phyloP scores from a whole-genome alignment of 305 asterid species.

The Ajuga reptans region DNA sequence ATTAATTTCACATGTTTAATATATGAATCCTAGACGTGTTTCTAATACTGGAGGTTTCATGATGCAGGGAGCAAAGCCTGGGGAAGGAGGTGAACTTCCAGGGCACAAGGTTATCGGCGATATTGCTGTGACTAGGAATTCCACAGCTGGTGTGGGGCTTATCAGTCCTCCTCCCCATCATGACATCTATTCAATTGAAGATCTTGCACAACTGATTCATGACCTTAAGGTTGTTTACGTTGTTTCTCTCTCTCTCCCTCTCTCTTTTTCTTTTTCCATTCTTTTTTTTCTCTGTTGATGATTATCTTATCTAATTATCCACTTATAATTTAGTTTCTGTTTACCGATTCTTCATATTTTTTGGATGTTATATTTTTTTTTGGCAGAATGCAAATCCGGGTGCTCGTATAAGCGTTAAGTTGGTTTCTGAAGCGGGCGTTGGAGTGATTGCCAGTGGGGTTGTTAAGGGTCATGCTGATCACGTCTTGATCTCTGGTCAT shows the following conservation, averaged over 20 bases:
- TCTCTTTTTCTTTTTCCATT: too few relatives aligned
- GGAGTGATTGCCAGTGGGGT: slow-evolving; percentile 99
- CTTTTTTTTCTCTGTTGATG: too few relatives aligned
- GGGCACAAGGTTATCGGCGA: slow-evolving; percentile 99
- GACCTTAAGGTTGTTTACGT: slow-evolving; percentile 74
- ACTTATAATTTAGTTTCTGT: neutral
- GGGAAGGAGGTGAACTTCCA: slow-evolving; percentile 99
- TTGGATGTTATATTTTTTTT: slow-evolving; percentile 4
- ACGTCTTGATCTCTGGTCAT: slow-evolving; percentile 92
- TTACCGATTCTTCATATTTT: neutral
- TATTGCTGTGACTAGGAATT: slow-evolving; percentile 90
- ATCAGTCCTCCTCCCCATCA: slow-evolving; percentile 99
- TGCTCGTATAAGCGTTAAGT: slow-evolving; percentile 95
- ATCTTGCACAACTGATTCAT: slow-evolving; percentile 94
- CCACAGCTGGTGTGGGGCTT: slow-evolving; percentile 97
- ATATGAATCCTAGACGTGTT: neutral
- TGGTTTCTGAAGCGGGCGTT: slow-evolving; percentile 99
- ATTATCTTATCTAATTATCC: neutral
- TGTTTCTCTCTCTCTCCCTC: too few relatives aligned
- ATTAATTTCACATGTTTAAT: slow-evolving; percentile 24
- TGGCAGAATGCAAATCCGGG: slow-evolving; percentile 91
- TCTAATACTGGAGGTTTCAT: slow-evolving; percentile 26
- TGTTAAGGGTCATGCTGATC: slow-evolving; percentile 99
- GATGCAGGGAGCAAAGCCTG: slow-evolving; percentile 96
- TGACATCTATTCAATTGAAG: slow-evolving; percentile 96